phyloP scores from a whole-genome alignment of 148 eudicot species.

The Chenopodium formosanum region DNA sequence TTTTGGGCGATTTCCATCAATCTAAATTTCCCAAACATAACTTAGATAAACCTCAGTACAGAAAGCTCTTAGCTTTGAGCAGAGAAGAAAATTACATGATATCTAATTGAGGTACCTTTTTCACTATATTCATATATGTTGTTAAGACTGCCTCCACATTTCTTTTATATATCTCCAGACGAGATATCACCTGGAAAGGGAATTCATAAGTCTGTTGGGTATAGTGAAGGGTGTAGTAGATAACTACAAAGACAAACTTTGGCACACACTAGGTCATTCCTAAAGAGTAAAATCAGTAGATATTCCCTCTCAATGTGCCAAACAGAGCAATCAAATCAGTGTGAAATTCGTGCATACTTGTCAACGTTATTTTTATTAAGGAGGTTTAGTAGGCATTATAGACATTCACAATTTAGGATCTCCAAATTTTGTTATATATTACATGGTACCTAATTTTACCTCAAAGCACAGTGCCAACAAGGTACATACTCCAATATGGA shows the following conservation, averaged over 20 bases:
- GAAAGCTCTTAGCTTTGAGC: not conserved
- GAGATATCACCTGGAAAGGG: conserved; percentile 67
- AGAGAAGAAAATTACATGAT: conserved; percentile 3
- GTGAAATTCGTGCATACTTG: no score
- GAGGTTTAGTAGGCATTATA: no score
- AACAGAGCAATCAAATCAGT: no score
- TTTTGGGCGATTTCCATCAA: conserved; percentile 89
- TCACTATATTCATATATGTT: conserved; percentile 54
- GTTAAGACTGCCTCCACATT: conserved; percentile 71
- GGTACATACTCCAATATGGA: not conserved
- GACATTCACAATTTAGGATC: not conserved
- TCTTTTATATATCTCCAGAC: conserved; percentile 73
- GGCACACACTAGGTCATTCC: not conserved
- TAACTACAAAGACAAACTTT: not conserved
- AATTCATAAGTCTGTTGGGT: not conserved
- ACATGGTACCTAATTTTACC: not conserved
- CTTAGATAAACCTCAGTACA: conserved; percentile 22
- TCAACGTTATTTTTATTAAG: no score
- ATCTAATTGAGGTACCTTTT: conserved; percentile 49
- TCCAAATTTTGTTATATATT: not conserved
- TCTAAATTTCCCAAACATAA: conserved; percentile 36
- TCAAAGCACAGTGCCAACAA: no score
- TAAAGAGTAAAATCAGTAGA: not conserved
- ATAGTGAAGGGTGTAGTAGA: not conserved
- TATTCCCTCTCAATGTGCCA: not conserved